Base-by-base conservation (phyloP, 768 basidiomycete species). In the Tricholoma flavovirens region DNA sequence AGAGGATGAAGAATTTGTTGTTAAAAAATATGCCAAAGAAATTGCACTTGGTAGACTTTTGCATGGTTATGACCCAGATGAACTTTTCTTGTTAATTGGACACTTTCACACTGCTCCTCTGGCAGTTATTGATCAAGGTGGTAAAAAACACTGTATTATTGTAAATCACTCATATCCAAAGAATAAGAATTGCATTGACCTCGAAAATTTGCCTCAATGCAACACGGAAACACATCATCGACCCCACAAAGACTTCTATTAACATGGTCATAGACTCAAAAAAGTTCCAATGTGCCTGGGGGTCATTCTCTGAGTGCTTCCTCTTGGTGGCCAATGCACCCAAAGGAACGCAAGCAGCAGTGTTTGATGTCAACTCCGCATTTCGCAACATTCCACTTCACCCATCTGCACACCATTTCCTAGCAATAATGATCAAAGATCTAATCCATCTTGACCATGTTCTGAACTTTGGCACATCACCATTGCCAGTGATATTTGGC, bases 401-500 rank as follows among this genome's bases (percentile, higher is more conserved):
- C 2, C 56, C 56, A 1, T 17, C 42, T 19, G 56, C 51, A 11
- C 30, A 32, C 33, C 32, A 6, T 6, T 9, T 29, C 7, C 5
- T 42, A 3, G 56, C 45, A 2, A 22, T 54, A 6, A 17, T 48
- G 12, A 58, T 58, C 0, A 45, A 49, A n/a, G 33, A 17, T n/a
- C 19, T 49, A 7, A 33, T 58, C 22, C 55, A 57, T 30, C 50
- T 56, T 22, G 56, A 65, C 38, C 32, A 54, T 51, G 1, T 24
- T 6, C 11, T 56, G 14, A 32, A 50, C 54, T 73, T 73, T 53
- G 68, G 71, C 1, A 59, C 60, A 0, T 51, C 62, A 0, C 65
- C 66, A 14, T 66, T 70, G 0, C 58, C 62, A 1, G 67, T 67
- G 0, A 59, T 74, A 2, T 74, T 71, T 48, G 70, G 70, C 1